These are phyloP conservation scores for Skeletonema grethae DNA, from an alignment of 108 stramenopile genomes.

Conservation along the genomic window DNA sequence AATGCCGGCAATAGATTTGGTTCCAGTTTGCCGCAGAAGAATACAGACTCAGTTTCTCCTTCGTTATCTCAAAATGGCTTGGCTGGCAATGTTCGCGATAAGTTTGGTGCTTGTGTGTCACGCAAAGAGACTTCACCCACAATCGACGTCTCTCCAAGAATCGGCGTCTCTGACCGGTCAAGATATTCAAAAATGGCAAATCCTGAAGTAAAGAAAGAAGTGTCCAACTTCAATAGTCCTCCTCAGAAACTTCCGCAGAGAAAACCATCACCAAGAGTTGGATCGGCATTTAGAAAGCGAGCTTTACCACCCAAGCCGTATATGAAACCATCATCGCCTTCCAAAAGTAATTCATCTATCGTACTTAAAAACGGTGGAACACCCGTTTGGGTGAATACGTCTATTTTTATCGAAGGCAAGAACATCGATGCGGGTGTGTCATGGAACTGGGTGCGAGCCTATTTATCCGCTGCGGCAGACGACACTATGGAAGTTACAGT, in stretches of 20 bases:
- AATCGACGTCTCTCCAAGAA: neutral
- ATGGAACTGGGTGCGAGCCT: constrained; percentile 45
- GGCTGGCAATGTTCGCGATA: neutral
- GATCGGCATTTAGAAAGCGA: neutral
- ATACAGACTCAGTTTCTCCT: neutral
- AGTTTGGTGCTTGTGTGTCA: neutral
- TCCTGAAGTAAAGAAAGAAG: neutral
- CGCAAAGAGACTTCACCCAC: too few relatives aligned
- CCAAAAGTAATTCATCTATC: neutral
- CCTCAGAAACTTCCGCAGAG: neutral
- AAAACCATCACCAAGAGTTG: neutral
- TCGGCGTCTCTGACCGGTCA: neutral
- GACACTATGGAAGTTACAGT: constrained; percentile 22
- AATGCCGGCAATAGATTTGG: too few relatives aligned
- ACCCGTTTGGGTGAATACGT: constrained; percentile 36
- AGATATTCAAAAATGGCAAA: neutral
- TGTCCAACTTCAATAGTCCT: neutral
- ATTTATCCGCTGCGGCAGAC: constrained; percentile 11
- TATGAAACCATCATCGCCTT: neutral
- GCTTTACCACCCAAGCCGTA: neutral
- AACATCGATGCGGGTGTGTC: neutral
- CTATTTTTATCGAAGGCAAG: constrained; percentile 15
- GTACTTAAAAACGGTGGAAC: constrained; percentile 23
- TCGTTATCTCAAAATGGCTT: neutral
- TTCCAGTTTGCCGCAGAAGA: too few relatives aligned